These are phyloP conservation scores for Alternaria burnsii DNA, from an alignment of 2,329 filamentous ascomycete genomes.

Conservation along the genomic window DNA sequence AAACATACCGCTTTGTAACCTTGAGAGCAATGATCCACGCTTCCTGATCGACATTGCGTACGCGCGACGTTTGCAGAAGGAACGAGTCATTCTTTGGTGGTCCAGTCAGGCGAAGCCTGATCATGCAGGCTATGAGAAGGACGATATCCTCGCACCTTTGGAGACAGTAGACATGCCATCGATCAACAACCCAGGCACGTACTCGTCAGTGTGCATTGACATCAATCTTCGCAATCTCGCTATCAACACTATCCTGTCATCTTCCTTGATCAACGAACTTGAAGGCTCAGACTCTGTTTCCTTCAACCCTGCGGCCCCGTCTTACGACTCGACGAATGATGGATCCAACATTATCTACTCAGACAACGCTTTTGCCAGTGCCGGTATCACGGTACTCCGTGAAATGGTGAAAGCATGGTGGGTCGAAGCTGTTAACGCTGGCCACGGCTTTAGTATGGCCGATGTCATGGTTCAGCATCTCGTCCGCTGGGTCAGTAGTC, in stretches of 20 bases:
- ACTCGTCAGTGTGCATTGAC: slow-evolving; percentile 95
- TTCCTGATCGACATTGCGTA: slow-evolving; percentile 97
- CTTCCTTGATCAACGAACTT: slow-evolving; percentile 93
- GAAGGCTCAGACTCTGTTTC: slow-evolving; percentile 88
- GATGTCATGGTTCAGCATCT: slow-evolving; percentile 98
- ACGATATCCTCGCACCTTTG: slow-evolving; percentile 83
- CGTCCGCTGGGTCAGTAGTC: slow-evolving; percentile 95
- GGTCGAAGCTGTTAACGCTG: slow-evolving; percentile 89
- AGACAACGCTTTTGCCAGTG: slow-evolving; percentile 91
- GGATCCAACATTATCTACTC: slow-evolving; percentile 77
- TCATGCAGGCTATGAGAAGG: slow-evolving; percentile 93
- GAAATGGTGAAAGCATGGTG: slow-evolving; percentile 99
- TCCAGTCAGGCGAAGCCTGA: slow-evolving; percentile 86
- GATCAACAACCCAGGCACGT: slow-evolving; percentile 92
- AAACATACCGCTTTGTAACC: slow-evolving; percentile 91
- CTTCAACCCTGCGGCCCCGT: slow-evolving; percentile 76
- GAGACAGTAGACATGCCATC: slow-evolving; percentile 92
- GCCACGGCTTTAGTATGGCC: slow-evolving; percentile 75
- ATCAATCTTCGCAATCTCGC: slow-evolving; percentile 91
- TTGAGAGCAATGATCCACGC: slow-evolving; percentile 91
- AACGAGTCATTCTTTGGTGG: slow-evolving; percentile 97
- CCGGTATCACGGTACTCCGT: slow-evolving; percentile 86
- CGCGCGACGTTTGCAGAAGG: slow-evolving; percentile 85
- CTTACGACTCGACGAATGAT: slow-evolving; percentile 67
- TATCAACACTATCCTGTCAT: slow-evolving; percentile 97